Percentiles rank a stretch among this genome's conserved stretches.
phyloP scores from a whole-genome alignment of 306 rosid genomes.

The Quercus variabilis region DNA sequence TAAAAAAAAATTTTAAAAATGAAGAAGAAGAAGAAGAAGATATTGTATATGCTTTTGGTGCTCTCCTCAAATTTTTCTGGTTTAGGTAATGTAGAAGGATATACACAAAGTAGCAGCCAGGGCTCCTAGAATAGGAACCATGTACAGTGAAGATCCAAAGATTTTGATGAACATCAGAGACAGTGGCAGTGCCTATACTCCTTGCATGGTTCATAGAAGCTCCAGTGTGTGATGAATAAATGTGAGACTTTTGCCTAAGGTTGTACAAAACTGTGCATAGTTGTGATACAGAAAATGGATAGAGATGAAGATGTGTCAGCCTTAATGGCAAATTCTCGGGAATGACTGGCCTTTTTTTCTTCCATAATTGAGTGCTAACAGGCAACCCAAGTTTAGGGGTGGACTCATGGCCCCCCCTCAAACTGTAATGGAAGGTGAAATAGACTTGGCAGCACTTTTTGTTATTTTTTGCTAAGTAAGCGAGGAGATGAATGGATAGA shows the following conservation, averaged over 20 bases:
- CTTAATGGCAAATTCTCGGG: conserved; percentile 1
- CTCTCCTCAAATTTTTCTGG: conserved; percentile 22
- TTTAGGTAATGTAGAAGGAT: conserved; percentile 22
- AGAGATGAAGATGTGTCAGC: neutral
- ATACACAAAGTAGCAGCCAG: conserved; percentile 31
- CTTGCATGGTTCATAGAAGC: conserved; percentile 63
- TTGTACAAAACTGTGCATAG: too few relatives aligned
- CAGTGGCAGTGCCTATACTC: conserved; percentile 52
- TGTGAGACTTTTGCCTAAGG: too few relatives aligned
- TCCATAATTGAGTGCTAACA: conserved; percentile 1
- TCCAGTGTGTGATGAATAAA: conserved; percentile 15
- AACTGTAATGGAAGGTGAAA: conserved; percentile 31
- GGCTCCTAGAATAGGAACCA: conserved; percentile 39
- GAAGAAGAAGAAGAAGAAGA: neutral
- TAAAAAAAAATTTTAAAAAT: neutral
- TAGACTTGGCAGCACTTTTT: conserved; percentile 25
- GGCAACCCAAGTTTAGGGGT: conserved; percentile 23
- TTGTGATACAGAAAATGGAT: neutral
- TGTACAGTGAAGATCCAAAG: conserved; percentile 26
- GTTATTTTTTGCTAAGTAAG: neutral
- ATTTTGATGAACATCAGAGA: conserved; percentile 21
- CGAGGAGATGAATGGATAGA: neutral
- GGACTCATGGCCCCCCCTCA: neutral
- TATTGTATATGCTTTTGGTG: conserved; percentile 1
- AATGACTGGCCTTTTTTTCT: conserved; percentile 16